These are phyloP conservation scores for Phoma sp. DNA, from an alignment of 2,329 filamentous ascomycete species.

Conservation along the genomic window DNA sequence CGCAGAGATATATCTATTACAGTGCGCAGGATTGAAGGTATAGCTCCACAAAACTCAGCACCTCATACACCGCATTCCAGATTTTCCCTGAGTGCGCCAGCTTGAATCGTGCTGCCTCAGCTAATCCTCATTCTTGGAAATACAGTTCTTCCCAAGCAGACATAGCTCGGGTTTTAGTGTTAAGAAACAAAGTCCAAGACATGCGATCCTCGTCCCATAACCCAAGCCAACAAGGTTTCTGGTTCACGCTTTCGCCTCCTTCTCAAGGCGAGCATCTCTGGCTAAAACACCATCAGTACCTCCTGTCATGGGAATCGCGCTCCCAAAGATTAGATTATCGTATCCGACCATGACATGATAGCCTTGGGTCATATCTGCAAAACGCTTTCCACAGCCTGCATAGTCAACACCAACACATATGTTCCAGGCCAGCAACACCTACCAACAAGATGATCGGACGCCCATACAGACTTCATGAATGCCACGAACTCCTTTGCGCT, in stretches of 20 bases:
- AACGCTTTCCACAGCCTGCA: not conserved
- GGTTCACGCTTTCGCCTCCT: not conserved
- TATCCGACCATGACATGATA: slow-evolving; percentile 20
- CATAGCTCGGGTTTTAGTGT: too few species aligned
- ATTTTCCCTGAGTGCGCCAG: too few species aligned
- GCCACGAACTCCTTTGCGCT: not conserved
- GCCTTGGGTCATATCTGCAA: not conserved
- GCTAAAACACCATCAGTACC: slow-evolving; percentile 14
- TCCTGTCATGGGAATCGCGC: slow-evolving; percentile 1
- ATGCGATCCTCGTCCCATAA: not conserved
- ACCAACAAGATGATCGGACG: not conserved
- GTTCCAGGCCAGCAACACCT: not conserved
- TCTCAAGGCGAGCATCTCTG: slow-evolving; percentile 1
- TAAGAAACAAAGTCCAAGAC: not conserved
- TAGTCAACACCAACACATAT: not conserved
- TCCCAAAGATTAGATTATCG: slow-evolving; percentile 19
- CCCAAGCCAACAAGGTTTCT: too few species aligned
- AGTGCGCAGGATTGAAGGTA: too few species aligned
- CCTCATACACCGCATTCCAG: too few species aligned
- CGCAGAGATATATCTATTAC: too few species aligned
- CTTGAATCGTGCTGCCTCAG: too few species aligned
- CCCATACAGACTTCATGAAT: not conserved
- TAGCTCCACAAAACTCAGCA: too few species aligned
- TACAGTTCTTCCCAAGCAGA: too few species aligned
- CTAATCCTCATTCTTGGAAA: too few species aligned